Evolutionary conservation across 257 asterid genomes (phyloP), one percentile per base, ranked within the genome.

Genomic region (Leptodermis oblonga): DNA sequence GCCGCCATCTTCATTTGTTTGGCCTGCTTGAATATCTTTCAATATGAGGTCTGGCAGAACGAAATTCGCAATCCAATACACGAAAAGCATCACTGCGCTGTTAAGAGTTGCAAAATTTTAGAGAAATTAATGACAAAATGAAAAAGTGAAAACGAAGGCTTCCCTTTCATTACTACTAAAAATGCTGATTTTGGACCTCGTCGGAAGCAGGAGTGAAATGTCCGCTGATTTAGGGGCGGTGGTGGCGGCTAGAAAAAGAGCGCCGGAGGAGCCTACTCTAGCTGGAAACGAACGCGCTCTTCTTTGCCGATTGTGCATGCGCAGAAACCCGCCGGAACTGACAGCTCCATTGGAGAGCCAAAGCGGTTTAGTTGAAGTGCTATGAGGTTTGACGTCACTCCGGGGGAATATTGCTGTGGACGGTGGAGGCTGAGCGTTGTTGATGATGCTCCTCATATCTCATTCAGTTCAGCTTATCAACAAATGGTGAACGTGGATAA

Each of bases 21-120:
- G 23, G 11, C 70, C 76, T 33, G 59, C 52, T 72, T 79, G 80
- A 72, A 86, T 45, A 62, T 78, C 87, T 74, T 83, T 82, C 69
- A 80, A 39, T 37, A 85, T 7, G 31, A 83, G 37, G 17, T 18
- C 73, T 2, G 90, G 92, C 64, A 86, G 86, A 17, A 86, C 77
- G 67, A 88, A 88, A 73, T 88, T 88, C 43, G 85, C 80, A 66
- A 88, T 45, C 87, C 84, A 88, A 69, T 82, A 86, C 48, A 74
- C 65, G 30, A 83, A 43, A 54, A 86, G 73, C 65, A 86, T 75
- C n/a, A 81, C 75, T 51, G 68, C 88, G 43, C 92, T 88, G 87
- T 70, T 70, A 51, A 51, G 56, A 56, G n/a, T 36, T 13, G 14
- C 18, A n/a, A 17, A 43, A 62, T 3, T 2, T 42, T 3, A 31